phyloP scores from a whole-genome alignment of 441 rosid species.

The Arabidopsis hybrid region DNA sequence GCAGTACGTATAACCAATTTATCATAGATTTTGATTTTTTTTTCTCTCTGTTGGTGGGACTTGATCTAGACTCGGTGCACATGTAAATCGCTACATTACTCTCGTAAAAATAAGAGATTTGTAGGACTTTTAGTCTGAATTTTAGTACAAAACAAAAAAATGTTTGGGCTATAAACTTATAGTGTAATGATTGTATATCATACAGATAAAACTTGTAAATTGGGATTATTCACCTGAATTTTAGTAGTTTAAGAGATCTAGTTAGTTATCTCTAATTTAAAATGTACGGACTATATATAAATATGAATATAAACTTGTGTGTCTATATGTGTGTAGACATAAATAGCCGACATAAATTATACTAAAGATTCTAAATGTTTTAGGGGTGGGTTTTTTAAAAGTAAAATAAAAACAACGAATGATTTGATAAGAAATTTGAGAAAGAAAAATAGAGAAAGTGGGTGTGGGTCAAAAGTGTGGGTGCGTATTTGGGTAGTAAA shows the following conservation, averaged over 20 bases:
- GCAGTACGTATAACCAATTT: not conserved
- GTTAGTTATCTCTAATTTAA: not conserved
- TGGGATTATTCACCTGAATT: not conserved
- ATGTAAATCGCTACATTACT: not conserved
- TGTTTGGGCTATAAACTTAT: not conserved
- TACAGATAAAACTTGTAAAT: conserved; percentile 5
- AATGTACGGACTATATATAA: conserved; percentile 12
- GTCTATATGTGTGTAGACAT: conserved; percentile 32
- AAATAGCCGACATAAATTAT: conserved; percentile 19
- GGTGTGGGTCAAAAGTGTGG: conserved; percentile 44
- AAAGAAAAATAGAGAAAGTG: conserved; percentile 33
- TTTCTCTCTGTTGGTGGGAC: not conserved
- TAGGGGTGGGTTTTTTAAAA: not conserved
- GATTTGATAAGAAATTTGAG: conserved; percentile 5
- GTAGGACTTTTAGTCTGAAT: not conserved
- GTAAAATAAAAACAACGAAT: not conserved
- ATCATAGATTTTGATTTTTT: not conserved
- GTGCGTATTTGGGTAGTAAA: conserved; percentile 44
- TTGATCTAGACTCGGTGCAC: not conserved
- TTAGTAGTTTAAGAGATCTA: conserved; percentile 2
- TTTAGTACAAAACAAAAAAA: not conserved
- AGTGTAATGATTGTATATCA: not conserved
- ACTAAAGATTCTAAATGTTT: conserved; percentile 1
- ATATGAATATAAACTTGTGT: conserved; percentile 14
- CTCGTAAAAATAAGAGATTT: not conserved